Base-by-base conservation (phyloP, 2,329 filamentous ascomycete species). In the Lasiodiplodia hormozganensis region DNA sequence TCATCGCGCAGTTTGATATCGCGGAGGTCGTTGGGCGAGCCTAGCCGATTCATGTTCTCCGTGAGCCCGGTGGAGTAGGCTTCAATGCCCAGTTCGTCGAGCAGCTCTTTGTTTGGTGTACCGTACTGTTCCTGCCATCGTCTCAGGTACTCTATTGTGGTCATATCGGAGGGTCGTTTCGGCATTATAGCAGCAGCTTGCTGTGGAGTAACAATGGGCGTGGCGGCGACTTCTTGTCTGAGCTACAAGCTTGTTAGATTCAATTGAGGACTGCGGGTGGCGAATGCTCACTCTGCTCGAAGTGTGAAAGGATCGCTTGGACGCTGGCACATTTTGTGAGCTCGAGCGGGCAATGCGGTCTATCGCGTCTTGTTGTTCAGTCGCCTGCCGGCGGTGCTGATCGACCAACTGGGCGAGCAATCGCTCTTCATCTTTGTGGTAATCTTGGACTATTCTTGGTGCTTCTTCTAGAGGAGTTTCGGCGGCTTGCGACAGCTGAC, bases 71-170 rank as follows among this genome's bases (percentile, higher is more conserved):
- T 23, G 10, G 38, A 16, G 21, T 64, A 49, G n/a, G 60, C 54
- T 16, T 67, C 40, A n/a, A 67, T 57, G n/a, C 65, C 72, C 40
- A 80, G 78, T n/a, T 75, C 74, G 12, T 66, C 70, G 3, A 80
- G 71, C 3, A 69, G 66, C 23, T 77, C 76, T 28, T 74, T 71
- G 36, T 75, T 74, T 1, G 76, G 77, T 2, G 70, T 70, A 11
- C 77, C 80, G 70, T 83, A 75, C 31, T 81, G 73, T 28, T 77
- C 70, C 71, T 86, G 80, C 84, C 84, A 86, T 73, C 76, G 65
- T 54, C 70, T 60, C 1, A 81, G 70, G n/a, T 74, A 76, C 28
- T 74, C 58, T 23, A 77, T 75, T 16, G 79, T 74, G n/a, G 69
- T 54, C 25, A 38, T n/a, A 2, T 66, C 16, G 28, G 12, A 6